Percentiles rank a stretch among this genome's conserved stretches.
Conservation (phyloP, 768 basidiomycete genomes). For the Nidularia pulvinata region DNA sequence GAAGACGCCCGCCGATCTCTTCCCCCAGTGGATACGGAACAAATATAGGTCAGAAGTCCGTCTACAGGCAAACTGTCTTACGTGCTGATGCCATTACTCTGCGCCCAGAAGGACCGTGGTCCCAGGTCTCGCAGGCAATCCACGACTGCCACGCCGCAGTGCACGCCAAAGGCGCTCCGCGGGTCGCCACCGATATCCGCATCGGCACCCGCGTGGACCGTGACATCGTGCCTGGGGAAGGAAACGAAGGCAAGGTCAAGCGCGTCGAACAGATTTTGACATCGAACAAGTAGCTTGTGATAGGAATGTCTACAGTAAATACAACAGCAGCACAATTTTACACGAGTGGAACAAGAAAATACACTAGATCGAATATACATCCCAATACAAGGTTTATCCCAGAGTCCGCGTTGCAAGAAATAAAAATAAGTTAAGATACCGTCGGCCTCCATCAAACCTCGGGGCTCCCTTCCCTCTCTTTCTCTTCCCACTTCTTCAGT, state of each 20-base stretch:
- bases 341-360: too few relatives aligned
- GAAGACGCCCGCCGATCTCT: background rate
- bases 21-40: constrained; percentile 83
- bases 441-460: constrained; percentile 1
- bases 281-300: too few relatives aligned
- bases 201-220: constrained; percentile 89
- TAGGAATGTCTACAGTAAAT: too few relatives aligned
- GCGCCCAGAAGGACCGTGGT: constrained; percentile 80
- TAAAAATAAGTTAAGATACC: background rate
- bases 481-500: constrained; percentile 40
- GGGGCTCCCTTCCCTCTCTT: constrained; percentile 43
- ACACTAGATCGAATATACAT: too few relatives aligned
- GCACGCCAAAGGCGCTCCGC: constrained; percentile 71
- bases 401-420: too few relatives aligned
- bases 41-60: constrained; percentile 60
- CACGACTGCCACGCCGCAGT: constrained; percentile 91
- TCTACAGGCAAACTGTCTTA: background rate
- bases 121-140: constrained; percentile 80
- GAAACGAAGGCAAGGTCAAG: constrained; percentile 78
- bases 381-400: too few relatives aligned
- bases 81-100: background rate
- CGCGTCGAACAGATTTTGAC: constrained; percentile 82
- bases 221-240: constrained; percentile 57
- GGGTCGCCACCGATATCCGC: constrained; percentile 90
- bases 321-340: too few relatives aligned